Base-by-base conservation (phyloP, 805 yeast genomes). In the Starmerella potacharoeniae region DNA sequence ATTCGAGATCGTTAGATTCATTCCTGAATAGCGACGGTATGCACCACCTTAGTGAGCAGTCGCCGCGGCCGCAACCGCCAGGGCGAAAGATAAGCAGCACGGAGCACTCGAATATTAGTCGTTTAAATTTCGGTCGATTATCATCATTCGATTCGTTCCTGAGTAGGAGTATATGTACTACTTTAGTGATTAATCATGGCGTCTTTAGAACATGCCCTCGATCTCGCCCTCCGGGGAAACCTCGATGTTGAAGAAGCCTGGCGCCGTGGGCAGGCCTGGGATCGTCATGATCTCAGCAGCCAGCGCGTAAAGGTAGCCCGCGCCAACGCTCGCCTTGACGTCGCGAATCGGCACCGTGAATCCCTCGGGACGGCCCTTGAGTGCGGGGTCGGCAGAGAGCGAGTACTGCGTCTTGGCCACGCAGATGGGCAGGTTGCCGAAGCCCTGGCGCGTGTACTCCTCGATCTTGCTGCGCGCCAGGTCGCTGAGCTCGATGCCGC, bases 371-470 rank as follows among this genome's bases (percentile, higher is more conserved):
- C 88, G 96, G 68, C 96, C 96, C 74, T 90, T 90, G 70, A 93
- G 78, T 28, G 80, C 74, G 45, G 97, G 89, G 71, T 91, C 97
- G 68, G 90, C 97, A 3, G 97, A 89, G 62, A 91, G 76, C 0
- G 96, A 88, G 76, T 91, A 91, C 72, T 91, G 98, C 2, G 98
- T 91, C 77, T 91, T 91, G 56, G 98, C 98, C 66, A 91, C 86
- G 73, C 98, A 91, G 64, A 91, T 83, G 55, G 97, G 98, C 68
- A 91, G 75, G 67, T 88, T 81, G 60, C 83, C 89, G 70, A 84
- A 91, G 2, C 97, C 97, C 75, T 89, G 96, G 51, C 76, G 71
- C 37, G 88, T 83, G 74, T 88, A 90, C 55, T 81, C 78, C 59
- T 83, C 88, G 62, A 91, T 82, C 73, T 89, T 89, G 66, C 79